These are phyloP conservation scores for Aspergillus uvarum DNA, from an alignment of 2,329 filamentous ascomycete species.

Conservation along the genomic window DNA sequence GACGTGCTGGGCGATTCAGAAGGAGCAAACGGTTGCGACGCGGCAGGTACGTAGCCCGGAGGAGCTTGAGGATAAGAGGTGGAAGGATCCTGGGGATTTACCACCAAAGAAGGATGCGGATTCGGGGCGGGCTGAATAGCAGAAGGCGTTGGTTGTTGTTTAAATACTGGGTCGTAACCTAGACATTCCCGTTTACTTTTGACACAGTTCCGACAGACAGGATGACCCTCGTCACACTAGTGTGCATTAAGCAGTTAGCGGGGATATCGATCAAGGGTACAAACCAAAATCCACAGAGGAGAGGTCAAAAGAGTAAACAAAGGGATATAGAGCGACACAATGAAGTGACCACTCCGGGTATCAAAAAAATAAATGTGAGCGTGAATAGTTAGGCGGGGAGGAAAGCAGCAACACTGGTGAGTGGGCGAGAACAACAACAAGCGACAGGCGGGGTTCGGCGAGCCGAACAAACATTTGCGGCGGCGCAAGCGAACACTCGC, in stretches of 20 bases:
- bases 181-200: conserved; percentile 68
- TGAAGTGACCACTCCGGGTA: conserved; percentile 14
- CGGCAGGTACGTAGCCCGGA: conserved; percentile 42
- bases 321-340: conserved; percentile 19
- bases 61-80: conserved; percentile 38
- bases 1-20: conserved; percentile 41
- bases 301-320: conserved; percentile 14
- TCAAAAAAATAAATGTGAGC: conserved; percentile 14
- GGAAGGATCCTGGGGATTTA: conserved; percentile 41
- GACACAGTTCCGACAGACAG: conserved; percentile 72
- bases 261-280: neutral
- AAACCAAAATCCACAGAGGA: no score
- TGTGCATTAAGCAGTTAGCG: conserved; percentile 15
- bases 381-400: conserved; percentile 2
- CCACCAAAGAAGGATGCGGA: conserved; percentile 43
- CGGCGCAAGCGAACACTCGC: conserved; percentile 24
- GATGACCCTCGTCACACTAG: conserved; percentile 95
- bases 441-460: conserved; percentile 18
- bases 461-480: conserved; percentile 23
- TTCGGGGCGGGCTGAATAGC: conserved; percentile 63
- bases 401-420: conserved; percentile 5
- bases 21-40: conserved; percentile 41
- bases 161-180: conserved; percentile 68
- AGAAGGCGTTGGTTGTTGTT: conserved; percentile 68
- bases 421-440: conserved; percentile 15